Evolutionary conservation across 257 asterid genomes (phyloP), one percentile per base, ranked within the genome.

Genomic region (Cynanchum wilfordii): DNA sequence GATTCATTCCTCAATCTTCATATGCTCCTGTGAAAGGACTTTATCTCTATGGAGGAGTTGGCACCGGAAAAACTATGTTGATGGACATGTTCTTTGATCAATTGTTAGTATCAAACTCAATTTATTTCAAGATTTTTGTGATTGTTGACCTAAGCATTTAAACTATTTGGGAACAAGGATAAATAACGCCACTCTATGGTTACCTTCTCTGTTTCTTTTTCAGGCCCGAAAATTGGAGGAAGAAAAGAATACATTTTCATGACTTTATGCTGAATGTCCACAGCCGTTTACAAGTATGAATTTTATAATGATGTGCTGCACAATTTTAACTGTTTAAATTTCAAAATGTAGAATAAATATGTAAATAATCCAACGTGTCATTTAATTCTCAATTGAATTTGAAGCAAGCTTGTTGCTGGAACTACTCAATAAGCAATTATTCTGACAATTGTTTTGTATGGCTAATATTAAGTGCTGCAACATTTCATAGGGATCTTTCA

Each of bases 31-130:
- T 93, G 47, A 91, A 83, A 83, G 98, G 98, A 73, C 92, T 93
- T 68, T 93, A 93, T 85, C 96, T 93, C 55, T 91, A 89, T 66
- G 98, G 98, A 40, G 98, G 98, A 79, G 97, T 93, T 52, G 98
- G 98, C 75, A 93, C 98, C 12, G 97, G 98, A 36, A 93, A 93
- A 86, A 93, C 98, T 52, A 93, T 93, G 98, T 73, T 93, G 82
- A 93, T 93, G 97, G 98, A 93, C 86, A 77, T 91, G 79, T 93
- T 93, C 68, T 89, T 65, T 38, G 47, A 87, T 62, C 97, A 89
- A 74, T 74, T 93, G 97, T 91, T 87, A 89, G 90, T 7, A 74
- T 63, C 29, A 8, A 1, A 52, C 55, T 54, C 50, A 1, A 12
- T 77, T 33, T 44, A 22, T 49, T 70, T 49, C 11, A 36, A 24